Base-by-base conservation (phyloP, 352 stramenopile species). In the Phytophthora lateralis region DNA sequence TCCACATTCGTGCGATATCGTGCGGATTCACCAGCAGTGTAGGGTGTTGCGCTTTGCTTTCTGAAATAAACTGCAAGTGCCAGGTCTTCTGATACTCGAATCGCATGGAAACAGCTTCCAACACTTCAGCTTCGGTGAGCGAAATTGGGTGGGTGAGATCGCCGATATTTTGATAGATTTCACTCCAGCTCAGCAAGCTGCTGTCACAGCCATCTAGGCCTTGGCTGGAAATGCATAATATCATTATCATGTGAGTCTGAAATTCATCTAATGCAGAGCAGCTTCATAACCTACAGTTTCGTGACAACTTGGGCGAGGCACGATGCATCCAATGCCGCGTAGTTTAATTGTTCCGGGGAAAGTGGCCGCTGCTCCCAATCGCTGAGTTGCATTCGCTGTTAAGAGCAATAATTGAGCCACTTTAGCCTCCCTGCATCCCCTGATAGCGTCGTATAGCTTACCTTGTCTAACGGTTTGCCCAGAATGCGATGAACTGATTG, bases 391-490 rank as follows among this genome's bases (percentile, higher is more conserved):
- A 76, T 76, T 45, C 55, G 38, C 67, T 75, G 53, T 48, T n/a
- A 24, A 18, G 17, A 46, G 29, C 9, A 34, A 51, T 5, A 34
- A 62, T 11, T 41, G 26, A 43, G 44, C 18, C 17, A 55, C 6
- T 30, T 51, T 8, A 49, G n/a, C 34, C 4, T 26, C 6, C 0
- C 24, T 11, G 24, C 5, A 55, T 24, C 10, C 10, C 35, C 8
- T 5, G 3, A 15, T 9, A 15, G 6, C 7, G 37, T 42, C 6
- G 37, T 20, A 9, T 20, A 42, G 3, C n/a, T 42, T 42, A 90
- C 79, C 61, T 91, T 91, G 34, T 91, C 74, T 24, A 91, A 60
- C 2, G 81, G 75, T 21, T 87, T 84, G 11, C 79, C 79, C 15
- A 91, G 43, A 32, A 89, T 61, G 0, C 56, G 67, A 4, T 53